Percentiles rank a stretch among this genome's conserved stretches.
phyloP scores from a whole-genome alignment of 768 basidiomycete species.

The Naganishia randhawae region DNA sequence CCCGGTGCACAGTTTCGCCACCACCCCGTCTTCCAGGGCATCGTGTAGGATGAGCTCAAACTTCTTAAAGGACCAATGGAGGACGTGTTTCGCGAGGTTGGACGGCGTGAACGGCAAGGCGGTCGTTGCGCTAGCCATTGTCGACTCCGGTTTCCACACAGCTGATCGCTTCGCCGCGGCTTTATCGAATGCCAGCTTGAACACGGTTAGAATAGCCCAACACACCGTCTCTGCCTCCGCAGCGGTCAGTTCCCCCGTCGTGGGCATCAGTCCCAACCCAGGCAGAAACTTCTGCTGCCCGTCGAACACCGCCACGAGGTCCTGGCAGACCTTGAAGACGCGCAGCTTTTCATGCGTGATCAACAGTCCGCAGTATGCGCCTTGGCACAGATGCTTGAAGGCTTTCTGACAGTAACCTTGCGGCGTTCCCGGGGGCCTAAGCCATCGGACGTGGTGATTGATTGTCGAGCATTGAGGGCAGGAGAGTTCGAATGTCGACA shows the following conservation, averaged over 20 bases:
- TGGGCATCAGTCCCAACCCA: slow-evolving; percentile 20
- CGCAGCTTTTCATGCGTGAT: slow-evolving; percentile 23
- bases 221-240: not conserved
- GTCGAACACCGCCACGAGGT: not conserved
- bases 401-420: slow-evolving; percentile 22
- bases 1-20: not conserved
- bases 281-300: slow-evolving; percentile 21
- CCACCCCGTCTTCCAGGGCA: not conserved
- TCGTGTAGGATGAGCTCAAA: slow-evolving; percentile 2
- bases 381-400: not conserved
- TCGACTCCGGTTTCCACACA: too few relatives aligned
- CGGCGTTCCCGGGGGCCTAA: not conserved
- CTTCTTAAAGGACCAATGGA: not conserved
- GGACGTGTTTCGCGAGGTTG: not conserved
- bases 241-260: slow-evolving; percentile 6
- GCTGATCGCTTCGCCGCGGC: not conserved
- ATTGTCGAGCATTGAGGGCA: slow-evolving; percentile 24
- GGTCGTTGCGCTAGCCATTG: too few relatives aligned
- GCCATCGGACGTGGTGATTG: not conserved
- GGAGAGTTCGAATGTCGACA: not conserved
- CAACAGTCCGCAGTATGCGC: not conserved
- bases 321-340: slow-evolving; percentile 7
- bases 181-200: not conserved
- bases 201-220: not conserved
- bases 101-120: not conserved